A percentile compares a stretch with the other conserved stretches of the same genome.
Conservation (phyloP, 139 green algal genomes). For the Astrephomene gubernaculifera region DNA sequence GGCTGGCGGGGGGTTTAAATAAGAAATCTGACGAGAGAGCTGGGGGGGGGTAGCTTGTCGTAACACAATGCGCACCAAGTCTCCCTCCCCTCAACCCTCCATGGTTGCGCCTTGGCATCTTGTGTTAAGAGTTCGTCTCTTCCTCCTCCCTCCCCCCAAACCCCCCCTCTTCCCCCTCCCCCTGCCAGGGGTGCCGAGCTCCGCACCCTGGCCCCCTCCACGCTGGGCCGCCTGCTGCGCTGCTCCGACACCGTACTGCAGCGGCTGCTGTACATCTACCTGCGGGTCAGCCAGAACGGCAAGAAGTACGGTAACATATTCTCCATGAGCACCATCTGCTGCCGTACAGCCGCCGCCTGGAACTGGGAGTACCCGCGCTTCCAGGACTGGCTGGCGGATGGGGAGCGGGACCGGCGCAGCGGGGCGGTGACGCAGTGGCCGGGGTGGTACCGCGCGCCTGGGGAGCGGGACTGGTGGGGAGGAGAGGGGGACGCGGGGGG, state of each 20-base stretch:
- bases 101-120: too few relatives aligned
- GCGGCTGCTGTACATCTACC: conserved; percentile 24
- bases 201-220: neutral
- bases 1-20: neutral
- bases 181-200: neutral
- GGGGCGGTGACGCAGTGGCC: neutral
- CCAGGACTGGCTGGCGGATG: neutral
- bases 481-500: too few relatives aligned
- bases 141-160: neutral
- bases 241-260: conserved; percentile 6
- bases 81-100: too few relatives aligned
- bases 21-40: neutral
- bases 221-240: conserved; percentile 24
- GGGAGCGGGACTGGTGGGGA: conserved; percentile 5
- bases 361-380: neutral
- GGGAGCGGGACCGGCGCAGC: neutral
- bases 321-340: conserved; percentile 28
- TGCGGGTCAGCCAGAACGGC: conserved; percentile 11
- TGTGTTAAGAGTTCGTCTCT: neutral
- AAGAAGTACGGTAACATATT: neutral
- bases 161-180: neutral
- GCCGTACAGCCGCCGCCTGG: neutral
- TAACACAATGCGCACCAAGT: neutral
- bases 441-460: neutral
- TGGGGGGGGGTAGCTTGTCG: neutral